A percentile compares a stretch with the other conserved stretches of the same genome.
Evolutionary conservation across 2,329 filamentous ascomycete species (phyloP).

Genomic region (Cordyceps javanica): DNA sequence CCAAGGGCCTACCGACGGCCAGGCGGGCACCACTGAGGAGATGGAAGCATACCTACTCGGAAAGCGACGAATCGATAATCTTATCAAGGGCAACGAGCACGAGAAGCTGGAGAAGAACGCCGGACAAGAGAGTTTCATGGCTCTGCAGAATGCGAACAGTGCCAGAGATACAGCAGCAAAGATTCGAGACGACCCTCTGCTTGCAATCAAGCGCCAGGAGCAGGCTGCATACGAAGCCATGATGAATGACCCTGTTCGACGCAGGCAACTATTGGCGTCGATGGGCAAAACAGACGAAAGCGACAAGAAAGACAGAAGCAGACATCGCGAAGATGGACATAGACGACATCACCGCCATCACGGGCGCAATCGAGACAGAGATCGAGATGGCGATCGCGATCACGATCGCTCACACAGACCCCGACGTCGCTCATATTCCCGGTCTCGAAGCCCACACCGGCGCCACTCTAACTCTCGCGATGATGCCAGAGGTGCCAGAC

Average conservation of each 20-base stretch:
- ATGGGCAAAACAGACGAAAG: slow-evolving; percentile 50
- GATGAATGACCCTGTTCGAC: slow-evolving; percentile 69
- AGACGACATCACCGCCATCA: slow-evolving; percentile 38
- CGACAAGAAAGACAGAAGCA: slow-evolving; percentile 35
- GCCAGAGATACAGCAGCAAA: slow-evolving; percentile 77
- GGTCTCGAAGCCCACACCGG: slow-evolving; percentile 36
- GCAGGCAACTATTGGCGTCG: slow-evolving; percentile 59
- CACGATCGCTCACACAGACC: slow-evolving; percentile 33
- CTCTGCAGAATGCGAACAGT: slow-evolving; percentile 63
- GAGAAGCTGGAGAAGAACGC: slow-evolving; percentile 75
- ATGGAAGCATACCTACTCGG: slow-evolving; percentile 90
- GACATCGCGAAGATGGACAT: slow-evolving; percentile 30
- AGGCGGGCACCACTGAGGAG: slow-evolving; percentile 74
- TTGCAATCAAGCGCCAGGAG: slow-evolving; percentile 91
- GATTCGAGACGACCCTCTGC: slow-evolving; percentile 81
- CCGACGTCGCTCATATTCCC: slow-evolving; percentile 40
- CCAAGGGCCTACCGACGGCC: slow-evolving; percentile 72
- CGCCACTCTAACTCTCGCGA: slow-evolving; percentile 24
- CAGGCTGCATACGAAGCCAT: slow-evolving; percentile 72
- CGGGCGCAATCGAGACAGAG: slow-evolving; percentile 36
- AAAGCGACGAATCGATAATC: slow-evolving; percentile 81
- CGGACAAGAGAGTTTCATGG: slow-evolving; percentile 53
- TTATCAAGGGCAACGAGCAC: slow-evolving; percentile 71
- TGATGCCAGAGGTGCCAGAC: slow-evolving; percentile 14
- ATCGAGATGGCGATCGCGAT: slow-evolving; percentile 35